phyloP scores from a whole-genome alignment of 208 protist species.

The Leishmania tropica region DNA sequence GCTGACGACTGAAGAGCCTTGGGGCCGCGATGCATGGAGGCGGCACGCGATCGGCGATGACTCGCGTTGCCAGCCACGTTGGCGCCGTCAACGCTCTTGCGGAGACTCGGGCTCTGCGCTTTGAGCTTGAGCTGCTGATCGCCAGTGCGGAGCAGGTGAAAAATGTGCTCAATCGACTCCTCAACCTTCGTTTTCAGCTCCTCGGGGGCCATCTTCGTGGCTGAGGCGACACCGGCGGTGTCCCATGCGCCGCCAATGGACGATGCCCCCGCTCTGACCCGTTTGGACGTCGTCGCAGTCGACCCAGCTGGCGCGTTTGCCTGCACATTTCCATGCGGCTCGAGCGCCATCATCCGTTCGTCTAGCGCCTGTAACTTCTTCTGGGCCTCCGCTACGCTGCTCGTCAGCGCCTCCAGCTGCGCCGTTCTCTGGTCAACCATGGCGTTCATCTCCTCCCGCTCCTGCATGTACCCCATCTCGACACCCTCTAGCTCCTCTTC shows the following conservation, averaged over 20 bases:
- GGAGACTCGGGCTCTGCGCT: background rate
- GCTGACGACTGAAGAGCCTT: background rate
- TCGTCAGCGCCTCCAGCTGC: conserved; percentile 86
- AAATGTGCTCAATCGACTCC: conserved; percentile 67
- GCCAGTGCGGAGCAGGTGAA: conserved; percentile 51
- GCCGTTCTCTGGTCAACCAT: conserved; percentile 82
- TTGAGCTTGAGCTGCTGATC: conserved; percentile 50
- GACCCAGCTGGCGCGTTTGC: background rate
- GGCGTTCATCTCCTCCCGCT: conserved; percentile 84
- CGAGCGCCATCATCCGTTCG: conserved; percentile 61
- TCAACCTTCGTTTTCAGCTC: conserved; percentile 74
- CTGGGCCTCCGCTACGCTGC: conserved; percentile 78
- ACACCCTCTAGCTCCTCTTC: conserved; percentile 95
- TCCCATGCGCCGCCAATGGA: background rate
- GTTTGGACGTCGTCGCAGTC: background rate
- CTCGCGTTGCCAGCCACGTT: background rate
- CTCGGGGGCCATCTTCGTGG: conserved; percentile 51
- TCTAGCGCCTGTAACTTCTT: conserved; percentile 74
- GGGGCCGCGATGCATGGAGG: background rate
- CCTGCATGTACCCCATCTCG: conserved; percentile 77
- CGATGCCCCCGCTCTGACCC: background rate
- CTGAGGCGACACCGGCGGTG: background rate
- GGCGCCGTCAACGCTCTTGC: background rate
- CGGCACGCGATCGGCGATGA: background rate
- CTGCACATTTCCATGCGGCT: conserved; percentile 23